These are phyloP conservation scores for Heliamphora pulchella DNA, from an alignment of 179 eudicot species.

Conservation along the genomic window DNA sequence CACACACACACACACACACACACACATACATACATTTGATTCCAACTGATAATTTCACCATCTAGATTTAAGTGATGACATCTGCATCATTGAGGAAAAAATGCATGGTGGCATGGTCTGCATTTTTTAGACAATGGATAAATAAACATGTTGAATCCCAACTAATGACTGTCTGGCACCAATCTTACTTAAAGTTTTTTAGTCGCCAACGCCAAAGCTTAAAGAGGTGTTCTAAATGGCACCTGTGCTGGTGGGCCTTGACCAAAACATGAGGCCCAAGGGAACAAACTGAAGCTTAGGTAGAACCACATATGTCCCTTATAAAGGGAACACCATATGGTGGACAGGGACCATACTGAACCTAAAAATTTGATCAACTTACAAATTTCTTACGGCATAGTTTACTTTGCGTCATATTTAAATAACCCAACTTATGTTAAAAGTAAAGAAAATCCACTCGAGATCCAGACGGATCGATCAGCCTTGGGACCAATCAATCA, in stretches of 20 bases:
- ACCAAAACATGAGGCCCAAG: not conserved
- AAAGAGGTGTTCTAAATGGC: not conserved
- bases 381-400: not conserved
- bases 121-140: not conserved
- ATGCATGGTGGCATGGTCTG: not conserved
- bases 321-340: not conserved
- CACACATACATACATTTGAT: too few relatives aligned
- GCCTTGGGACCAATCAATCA: too few relatives aligned
- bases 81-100: not conserved
- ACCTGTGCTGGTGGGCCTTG: not conserved
- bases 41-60: not conserved
- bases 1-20: too few relatives aligned
- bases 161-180: not conserved
- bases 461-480: too few relatives aligned
- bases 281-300: not conserved
- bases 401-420: not conserved
- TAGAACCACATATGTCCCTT: not conserved
- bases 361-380: not conserved
- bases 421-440: not conserved
- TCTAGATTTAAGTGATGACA: not conserved
- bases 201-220: not conserved
- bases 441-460: too few relatives aligned
- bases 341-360: not conserved
- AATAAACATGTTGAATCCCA: constrained; percentile 6
- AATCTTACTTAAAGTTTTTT: not conserved